Conservation (phyloP, 2,329 filamentous ascomycete genomes). For the Botrytis byssoidea region DNA sequence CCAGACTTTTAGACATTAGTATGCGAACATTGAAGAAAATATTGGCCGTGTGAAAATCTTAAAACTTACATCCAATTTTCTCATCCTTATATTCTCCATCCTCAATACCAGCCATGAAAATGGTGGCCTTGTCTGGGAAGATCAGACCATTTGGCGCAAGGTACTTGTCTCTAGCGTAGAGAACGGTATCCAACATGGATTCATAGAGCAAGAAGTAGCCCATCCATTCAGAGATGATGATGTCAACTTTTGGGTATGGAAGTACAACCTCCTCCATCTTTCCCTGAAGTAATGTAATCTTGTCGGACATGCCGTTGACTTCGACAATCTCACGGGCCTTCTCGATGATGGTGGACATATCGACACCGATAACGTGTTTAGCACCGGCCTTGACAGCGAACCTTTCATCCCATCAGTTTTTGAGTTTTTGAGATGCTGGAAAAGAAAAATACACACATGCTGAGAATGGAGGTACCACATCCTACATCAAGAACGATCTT, state of each 20-base stretch:
- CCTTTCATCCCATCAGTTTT: slow-evolving; percentile 52
- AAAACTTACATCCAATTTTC: slow-evolving; percentile 91
- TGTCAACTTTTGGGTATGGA: slow-evolving; percentile 93
- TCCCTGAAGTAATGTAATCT: slow-evolving; percentile 96
- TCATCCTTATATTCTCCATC: slow-evolving; percentile 99
- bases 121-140: slow-evolving; percentile 98
- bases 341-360: slow-evolving; percentile 99
- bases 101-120: slow-evolving; percentile 95
- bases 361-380: slow-evolving; percentile 97
- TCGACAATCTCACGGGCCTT: slow-evolving; percentile 95
- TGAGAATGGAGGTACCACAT: slow-evolving; percentile 95
- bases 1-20: slow-evolving; percentile 70
- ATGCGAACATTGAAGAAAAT: background rate
- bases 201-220: slow-evolving; percentile 99
- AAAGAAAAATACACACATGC: slow-evolving; percentile 68
- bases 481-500: slow-evolving; percentile 95
- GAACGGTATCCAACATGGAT: slow-evolving; percentile 96
- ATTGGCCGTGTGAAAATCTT: background rate
- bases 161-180: slow-evolving; percentile 94
- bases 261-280: slow-evolving; percentile 99
- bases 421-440: background rate
- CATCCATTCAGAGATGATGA: slow-evolving; percentile 99
- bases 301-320: slow-evolving; percentile 86
- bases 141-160: slow-evolving; percentile 84
- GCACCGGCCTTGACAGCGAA: slow-evolving; percentile 95